Evolutionary conservation across 805 yeast species (phyloP).

Genomic region (Grigorovia yakushimaensis): DNA sequence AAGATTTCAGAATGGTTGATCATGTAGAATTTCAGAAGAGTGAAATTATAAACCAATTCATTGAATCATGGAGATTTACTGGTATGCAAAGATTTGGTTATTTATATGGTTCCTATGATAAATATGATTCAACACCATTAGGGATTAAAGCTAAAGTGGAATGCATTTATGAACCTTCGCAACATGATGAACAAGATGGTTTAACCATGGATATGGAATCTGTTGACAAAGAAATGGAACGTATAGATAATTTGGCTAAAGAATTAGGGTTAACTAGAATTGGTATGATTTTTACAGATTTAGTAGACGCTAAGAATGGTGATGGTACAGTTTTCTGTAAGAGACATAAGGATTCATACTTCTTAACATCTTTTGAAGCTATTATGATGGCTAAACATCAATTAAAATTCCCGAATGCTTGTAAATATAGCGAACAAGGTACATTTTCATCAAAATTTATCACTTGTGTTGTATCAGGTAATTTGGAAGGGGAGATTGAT

Average conservation of each 20-base stretch:
- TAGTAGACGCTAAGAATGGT: constrained; percentile 75
- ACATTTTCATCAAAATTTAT: constrained; percentile 80
- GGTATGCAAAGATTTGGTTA: constrained; percentile 84
- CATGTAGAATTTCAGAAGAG: constrained; percentile 86
- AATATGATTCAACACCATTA: constrained; percentile 65
- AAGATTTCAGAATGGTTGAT: constrained; percentile 89
- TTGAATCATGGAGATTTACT: constrained; percentile 83
- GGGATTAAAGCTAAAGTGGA: constrained; percentile 93
- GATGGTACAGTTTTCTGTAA: constrained; percentile 88
- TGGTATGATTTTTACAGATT: constrained; percentile 84
- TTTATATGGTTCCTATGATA: constrained; percentile 71
- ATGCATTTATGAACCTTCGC: constrained; percentile 90
- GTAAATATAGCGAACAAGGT: constrained; percentile 56
- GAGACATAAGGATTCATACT: constrained; percentile 85
- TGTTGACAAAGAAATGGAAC: constrained; percentile 32
- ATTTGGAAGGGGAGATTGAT: constrained; percentile 77
- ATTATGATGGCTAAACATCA: constrained; percentile 78
- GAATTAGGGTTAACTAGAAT: constrained; percentile 57
- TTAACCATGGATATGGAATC: constrained; percentile 47
- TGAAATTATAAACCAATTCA: constrained; percentile 65
- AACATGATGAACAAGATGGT: constrained; percentile 79
- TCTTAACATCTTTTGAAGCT: constrained; percentile 80
- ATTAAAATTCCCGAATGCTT: constrained; percentile 46
- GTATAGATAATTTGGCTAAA: constrained; percentile 45
- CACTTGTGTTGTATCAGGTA: constrained; percentile 92